A percentile compares a stretch with the other conserved stretches of the same genome.
Evolutionary conservation across 75 land plant species (phyloP).

Genomic region (Cupressus sempervirens): DNA sequence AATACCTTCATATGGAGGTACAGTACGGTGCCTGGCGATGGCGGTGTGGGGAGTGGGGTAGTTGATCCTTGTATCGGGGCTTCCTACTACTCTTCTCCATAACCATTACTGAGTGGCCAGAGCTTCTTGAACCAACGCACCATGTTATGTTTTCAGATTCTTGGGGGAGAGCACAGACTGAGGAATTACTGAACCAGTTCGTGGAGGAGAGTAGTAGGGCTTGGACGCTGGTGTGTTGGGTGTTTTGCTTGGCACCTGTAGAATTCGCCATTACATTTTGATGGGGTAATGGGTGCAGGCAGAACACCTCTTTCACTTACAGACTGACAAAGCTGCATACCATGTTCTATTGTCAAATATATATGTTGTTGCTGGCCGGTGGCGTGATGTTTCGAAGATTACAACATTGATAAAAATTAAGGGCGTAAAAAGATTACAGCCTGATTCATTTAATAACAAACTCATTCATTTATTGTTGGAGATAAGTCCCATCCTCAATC

Average conservation of each 20-base stretch:
- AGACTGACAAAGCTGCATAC: constrained; percentile 14
- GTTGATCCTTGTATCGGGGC: too few relatives aligned
- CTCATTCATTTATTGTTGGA: constrained; percentile 16
- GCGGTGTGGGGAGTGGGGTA: too few relatives aligned
- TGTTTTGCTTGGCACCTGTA: constrained; percentile 16
- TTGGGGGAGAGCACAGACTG: too few relatives aligned
- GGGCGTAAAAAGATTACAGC: background rate
- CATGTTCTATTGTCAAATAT: constrained; percentile 15
- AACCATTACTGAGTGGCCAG: too few relatives aligned
- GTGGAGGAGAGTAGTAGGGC: too few relatives aligned
- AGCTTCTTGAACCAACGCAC: too few relatives aligned
- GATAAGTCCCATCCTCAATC: constrained; percentile 12
- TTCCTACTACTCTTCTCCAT: too few relatives aligned
- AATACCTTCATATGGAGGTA: too few relatives aligned
- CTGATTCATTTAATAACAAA: constrained; percentile 8
- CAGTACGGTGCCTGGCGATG: too few relatives aligned
- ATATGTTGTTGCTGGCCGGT: constrained; percentile 15
- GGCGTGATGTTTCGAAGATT: constrained; percentile 8
- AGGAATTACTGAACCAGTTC: too few relatives aligned
- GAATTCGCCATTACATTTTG: background rate
- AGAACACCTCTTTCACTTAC: constrained; percentile 8
- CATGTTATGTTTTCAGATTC: too few relatives aligned
- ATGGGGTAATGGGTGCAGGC: constrained; percentile 5
- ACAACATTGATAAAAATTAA: constrained; percentile 8
- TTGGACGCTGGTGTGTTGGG: constrained; percentile 8